phyloP scores from a whole-genome alignment of 2,329 filamentous ascomycete genomes.

The Aspergillus sergii region DNA sequence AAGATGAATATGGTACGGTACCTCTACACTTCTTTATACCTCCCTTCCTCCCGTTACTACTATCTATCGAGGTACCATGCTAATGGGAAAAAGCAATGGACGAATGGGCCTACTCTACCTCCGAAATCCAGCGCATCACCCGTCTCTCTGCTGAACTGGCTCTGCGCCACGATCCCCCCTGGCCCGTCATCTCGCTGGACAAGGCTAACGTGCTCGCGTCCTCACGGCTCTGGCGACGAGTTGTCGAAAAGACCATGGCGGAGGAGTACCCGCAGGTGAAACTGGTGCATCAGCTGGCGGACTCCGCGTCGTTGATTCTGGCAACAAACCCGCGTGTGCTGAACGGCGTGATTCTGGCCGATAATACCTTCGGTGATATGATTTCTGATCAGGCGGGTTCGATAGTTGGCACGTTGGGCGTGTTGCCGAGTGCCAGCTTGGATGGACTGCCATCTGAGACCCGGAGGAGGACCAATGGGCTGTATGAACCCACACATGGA shows the following conservation, averaged over 20 bases:
- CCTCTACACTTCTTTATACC: conserved; percentile 53
- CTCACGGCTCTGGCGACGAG: conserved; percentile 80
- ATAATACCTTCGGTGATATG: conserved; percentile 91
- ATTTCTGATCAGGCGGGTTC: conserved; percentile 89
- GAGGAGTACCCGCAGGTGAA: conserved; percentile 83
- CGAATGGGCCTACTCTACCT: conserved; percentile 78
- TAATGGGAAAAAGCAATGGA: conserved; percentile 55
- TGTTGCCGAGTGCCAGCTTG: conserved; percentile 82
- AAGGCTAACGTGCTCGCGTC: conserved; percentile 94
- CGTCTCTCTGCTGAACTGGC: conserved; percentile 78
- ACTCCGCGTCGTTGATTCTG: conserved; percentile 89
- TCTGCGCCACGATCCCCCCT: conserved; percentile 68
- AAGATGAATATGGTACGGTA: conserved; percentile 36
- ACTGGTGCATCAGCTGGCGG: conserved; percentile 83
- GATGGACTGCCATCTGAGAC: conserved; percentile 70
- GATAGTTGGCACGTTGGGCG: conserved; percentile 81
- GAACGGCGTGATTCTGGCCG: conserved; percentile 85
- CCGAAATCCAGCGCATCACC: conserved; percentile 81
- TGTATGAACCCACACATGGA: conserved; percentile 91
- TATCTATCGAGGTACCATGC: not conserved
- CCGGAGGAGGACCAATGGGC: conserved; percentile 77
- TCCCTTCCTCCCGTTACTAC: not conserved
- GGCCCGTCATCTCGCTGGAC: conserved; percentile 80
- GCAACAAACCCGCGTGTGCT: conserved; percentile 82
- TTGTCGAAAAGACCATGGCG: conserved; percentile 76